A percentile compares a stretch with the other conserved stretches of the same genome.
Evolutionary conservation across 768 basidiomycete species (phyloP).

Genomic region (Stropharia rugosoannulata): DNA sequence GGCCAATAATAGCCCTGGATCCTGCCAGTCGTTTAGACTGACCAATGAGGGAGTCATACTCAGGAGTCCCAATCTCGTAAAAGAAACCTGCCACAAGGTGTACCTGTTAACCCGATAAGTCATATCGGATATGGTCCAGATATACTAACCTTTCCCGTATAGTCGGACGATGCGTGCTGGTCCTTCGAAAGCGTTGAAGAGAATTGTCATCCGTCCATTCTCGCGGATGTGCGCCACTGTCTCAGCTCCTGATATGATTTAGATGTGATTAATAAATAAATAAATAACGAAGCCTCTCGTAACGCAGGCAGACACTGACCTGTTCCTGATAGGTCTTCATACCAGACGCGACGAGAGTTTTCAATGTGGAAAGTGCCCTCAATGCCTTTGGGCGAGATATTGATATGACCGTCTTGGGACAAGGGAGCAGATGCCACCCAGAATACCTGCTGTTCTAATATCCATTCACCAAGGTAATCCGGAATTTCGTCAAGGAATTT

Average conservation of each 20-base stretch:
- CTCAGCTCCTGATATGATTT: constrained; percentile 31
- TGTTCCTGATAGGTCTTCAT: constrained; percentile 72
- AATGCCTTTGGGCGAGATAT: constrained; percentile 67
- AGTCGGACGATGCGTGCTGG: constrained; percentile 56
- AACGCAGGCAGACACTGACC: constrained; percentile 34
- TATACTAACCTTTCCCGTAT: constrained; percentile 54
- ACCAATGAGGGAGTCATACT: constrained; percentile 54
- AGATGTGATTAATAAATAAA: background rate
- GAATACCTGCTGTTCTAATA: constrained; percentile 62
- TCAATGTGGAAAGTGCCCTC: constrained; percentile 61
- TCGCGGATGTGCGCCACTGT: constrained; percentile 54
- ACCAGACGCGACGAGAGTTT: constrained; percentile 59
- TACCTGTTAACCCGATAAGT: background rate
- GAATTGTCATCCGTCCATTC: constrained; percentile 58
- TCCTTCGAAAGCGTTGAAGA: constrained; percentile 65
- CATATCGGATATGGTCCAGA: background rate
- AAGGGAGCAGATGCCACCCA: constrained; percentile 73
- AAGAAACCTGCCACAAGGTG: constrained; percentile 42
- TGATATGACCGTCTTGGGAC: constrained; percentile 54
- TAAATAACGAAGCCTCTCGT: background rate
- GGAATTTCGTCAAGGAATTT: constrained; percentile 59
- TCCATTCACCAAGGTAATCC: constrained; percentile 51
- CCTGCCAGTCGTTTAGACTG: constrained; percentile 47
- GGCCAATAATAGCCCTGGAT: constrained; percentile 57
- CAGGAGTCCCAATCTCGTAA: constrained; percentile 61